Conservation (phyloP, 2,329 filamentous ascomycete species). For the Monosporascus sp. region DNA sequence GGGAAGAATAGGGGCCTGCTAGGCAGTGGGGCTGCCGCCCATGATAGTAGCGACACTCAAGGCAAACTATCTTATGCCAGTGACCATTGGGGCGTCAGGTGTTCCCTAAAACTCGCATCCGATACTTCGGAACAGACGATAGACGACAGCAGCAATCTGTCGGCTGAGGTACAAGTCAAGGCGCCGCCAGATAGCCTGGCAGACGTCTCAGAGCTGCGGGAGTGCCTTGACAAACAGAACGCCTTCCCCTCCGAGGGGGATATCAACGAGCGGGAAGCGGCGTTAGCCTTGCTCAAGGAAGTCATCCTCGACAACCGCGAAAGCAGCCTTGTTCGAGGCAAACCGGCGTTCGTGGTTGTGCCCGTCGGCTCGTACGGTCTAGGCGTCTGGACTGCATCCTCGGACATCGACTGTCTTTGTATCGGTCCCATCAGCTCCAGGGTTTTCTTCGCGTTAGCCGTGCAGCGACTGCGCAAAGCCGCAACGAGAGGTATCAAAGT, state of each 20-base stretch:
- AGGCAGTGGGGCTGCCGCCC: conserved; percentile 2
- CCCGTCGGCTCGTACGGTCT: conserved; percentile 64
- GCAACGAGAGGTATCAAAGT: conserved; percentile 40
- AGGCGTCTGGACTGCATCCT: conserved; percentile 54
- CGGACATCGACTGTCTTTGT: conserved; percentile 62
- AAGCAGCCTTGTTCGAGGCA: conserved; percentile 14
- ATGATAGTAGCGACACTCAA: background rate
- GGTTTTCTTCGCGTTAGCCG: conserved; percentile 57
- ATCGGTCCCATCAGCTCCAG: conserved; percentile 57
- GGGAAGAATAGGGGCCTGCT: conserved; percentile 35
- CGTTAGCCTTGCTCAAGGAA: conserved; percentile 40
- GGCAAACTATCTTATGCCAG: conserved; percentile 34
- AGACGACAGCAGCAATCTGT: conserved; percentile 17
- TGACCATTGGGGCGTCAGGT: conserved; percentile 56
- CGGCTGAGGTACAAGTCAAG: conserved; percentile 30
- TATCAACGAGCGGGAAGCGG: conserved; percentile 33
- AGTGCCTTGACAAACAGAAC: conserved; percentile 30
- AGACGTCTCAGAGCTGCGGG: conserved; percentile 30
- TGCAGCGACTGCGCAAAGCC: conserved; percentile 48
- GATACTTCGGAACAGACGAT: conserved; percentile 6
- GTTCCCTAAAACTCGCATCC: conserved; percentile 29
- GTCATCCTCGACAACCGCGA: conserved; percentile 35
- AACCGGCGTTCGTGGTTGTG: conserved; percentile 44
- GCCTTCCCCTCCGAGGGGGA: conserved; percentile 46
- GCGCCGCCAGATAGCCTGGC: conserved; percentile 26